These are phyloP conservation scores for Scheffersomyces ergatensis DNA, from an alignment of 805 yeast genomes.

Conservation along the genomic window DNA sequence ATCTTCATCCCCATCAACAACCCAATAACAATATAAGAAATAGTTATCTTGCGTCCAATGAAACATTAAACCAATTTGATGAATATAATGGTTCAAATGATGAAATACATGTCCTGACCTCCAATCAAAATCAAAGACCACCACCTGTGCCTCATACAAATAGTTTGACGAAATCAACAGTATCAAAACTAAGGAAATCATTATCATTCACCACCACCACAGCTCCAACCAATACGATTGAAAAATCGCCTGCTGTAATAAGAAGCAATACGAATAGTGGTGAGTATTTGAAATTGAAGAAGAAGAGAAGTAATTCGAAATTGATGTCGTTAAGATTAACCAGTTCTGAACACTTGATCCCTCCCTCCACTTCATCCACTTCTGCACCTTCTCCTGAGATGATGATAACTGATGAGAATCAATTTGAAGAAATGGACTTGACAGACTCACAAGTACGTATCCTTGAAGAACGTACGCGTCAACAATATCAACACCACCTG, in stretches of 20 bases:
- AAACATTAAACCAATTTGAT: constrained; percentile 14
- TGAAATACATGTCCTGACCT: constrained; percentile 1
- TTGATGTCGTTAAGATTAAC: constrained; percentile 7
- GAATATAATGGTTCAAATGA: constrained; percentile 8
- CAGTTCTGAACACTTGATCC: constrained; percentile 4
- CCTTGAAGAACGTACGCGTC: neutral
- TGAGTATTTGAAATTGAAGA: neutral
- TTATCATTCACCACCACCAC: neutral
- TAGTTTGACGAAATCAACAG: neutral
- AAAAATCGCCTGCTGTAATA: neutral
- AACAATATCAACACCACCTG: neutral
- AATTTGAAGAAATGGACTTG: constrained; percentile 1
- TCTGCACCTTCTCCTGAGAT: too few relatives aligned
- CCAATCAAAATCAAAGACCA: neutral
- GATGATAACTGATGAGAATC: neutral
- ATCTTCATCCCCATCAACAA: too few relatives aligned
- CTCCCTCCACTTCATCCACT: neutral
- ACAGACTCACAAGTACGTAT: neutral
- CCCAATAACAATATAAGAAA: constrained; percentile 11
- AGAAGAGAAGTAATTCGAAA: constrained; percentile 1
- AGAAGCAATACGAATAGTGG: neutral
- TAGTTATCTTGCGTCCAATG: constrained; percentile 31
- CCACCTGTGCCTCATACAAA: neutral
- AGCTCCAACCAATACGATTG: neutral
- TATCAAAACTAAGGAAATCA: neutral